Evolutionary conservation across 2,329 filamentous ascomycete species (phyloP).

Genomic region (Fragosphaeria purpurea): DNA sequence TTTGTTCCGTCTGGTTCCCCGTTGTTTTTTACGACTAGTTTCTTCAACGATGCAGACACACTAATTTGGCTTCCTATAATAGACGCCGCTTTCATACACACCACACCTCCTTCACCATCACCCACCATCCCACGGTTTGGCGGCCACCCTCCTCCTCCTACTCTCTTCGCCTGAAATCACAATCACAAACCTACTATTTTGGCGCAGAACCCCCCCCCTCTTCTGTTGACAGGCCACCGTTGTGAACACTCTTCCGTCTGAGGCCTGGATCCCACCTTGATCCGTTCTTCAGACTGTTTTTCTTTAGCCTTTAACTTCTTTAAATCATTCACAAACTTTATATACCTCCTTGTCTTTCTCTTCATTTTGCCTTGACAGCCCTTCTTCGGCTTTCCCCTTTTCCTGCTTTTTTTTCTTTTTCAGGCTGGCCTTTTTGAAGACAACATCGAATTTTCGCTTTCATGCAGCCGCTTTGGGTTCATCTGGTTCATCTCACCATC

Average conservation of each 20-base stretch:
- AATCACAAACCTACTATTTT: background rate
- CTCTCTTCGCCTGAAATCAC: background rate
- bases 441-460: too few relatives aligned
- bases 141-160: too few relatives aligned
- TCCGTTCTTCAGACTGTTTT: too few relatives aligned
- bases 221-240: too few relatives aligned
- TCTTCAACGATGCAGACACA: constrained; percentile 2
- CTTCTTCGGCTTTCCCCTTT: background rate
- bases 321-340: too few relatives aligned
- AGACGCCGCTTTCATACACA: background rate
- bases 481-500: too few relatives aligned
- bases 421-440: background rate
- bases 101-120: constrained; percentile 3
- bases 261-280: too few relatives aligned
- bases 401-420: background rate
- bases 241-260: too few relatives aligned
- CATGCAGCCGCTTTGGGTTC: too few relatives aligned
- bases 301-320: background rate
- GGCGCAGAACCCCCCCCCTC: too few relatives aligned
- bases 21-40: background rate
- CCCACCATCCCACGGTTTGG: background rate
- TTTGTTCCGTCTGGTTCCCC: too few relatives aligned
- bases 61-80: background rate
- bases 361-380: background rate
- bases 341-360: background rate